Base-by-base conservation (phyloP, 768 basidiomycete genomes). In the Podaxis mareebaensis region DNA sequence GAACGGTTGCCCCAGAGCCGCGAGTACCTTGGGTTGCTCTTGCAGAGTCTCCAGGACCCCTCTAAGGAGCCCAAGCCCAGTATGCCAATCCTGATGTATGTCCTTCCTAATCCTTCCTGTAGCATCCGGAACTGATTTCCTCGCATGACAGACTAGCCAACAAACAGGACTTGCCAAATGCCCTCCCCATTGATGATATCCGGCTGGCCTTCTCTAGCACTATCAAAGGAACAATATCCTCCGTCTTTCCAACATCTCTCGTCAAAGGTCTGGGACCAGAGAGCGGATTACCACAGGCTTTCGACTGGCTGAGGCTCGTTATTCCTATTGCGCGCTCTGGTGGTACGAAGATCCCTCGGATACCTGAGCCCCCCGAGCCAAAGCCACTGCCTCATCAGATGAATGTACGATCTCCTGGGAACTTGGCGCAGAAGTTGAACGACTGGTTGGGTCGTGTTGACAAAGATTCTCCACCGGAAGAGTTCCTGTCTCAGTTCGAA, bases 111-210 rank as follows among this genome's bases (percentile, higher is more conserved):
- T 46, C 5, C 12, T 62, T 44, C 46, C 13, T 3, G 11, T 0
- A 33, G 28, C 13, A n/a, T n/a, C n/a, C 48, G 48, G 13, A 8
- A 7, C 44, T 17, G 17, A 52, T 44, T 39, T 13, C 24, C 10
- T 39, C 22, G 26, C 30, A n/a, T 11, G 38, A 8, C 60, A 81
- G 79, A 60, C 69, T 89, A 28, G 86, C 85, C 63, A 88, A 86
- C 73, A 89, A 89, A 73, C 81, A 84, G 68, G 87, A 90, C 73
- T 64, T 81, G 42, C 81, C 86, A 12, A 79, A 81, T 63, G 77
- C 80, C 38, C 76, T 84, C 70, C 74, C 80, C 36, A 71, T 83
- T 2, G 77, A 81, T 63, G 80, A 85, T 59, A 78, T 90, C 15
- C 72, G 75, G 7, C 67, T 71, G 36, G 63, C 63, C 1, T 77